Conservation (phyloP, 768 basidiomycete species). For the Dentipellis sp. region DNA sequence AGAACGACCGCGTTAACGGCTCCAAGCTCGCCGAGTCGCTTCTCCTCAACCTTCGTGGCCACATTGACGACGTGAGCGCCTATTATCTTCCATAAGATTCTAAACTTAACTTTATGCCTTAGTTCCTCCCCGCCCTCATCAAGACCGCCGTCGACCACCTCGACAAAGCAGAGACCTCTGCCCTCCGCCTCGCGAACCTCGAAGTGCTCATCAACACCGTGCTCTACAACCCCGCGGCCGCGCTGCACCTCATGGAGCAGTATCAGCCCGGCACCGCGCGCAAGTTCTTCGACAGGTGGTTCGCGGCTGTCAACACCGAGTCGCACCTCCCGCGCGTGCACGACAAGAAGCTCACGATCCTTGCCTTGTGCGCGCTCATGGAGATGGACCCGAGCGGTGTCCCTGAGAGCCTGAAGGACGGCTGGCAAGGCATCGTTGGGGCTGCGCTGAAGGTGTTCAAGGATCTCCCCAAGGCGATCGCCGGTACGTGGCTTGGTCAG, state of each 20-base stretch:
- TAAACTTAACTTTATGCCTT: background rate
- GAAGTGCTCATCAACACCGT: slow-evolving; percentile 78
- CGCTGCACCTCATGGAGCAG: slow-evolving; percentile 67
- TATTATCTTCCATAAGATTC: slow-evolving; percentile 1
- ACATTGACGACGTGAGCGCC: slow-evolving; percentile 58
- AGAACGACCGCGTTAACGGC: slow-evolving; percentile 75
- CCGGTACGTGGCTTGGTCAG: slow-evolving; percentile 33
- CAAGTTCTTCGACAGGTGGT: slow-evolving; percentile 82
- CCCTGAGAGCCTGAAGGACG: slow-evolving; percentile 52
- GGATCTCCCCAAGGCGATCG: slow-evolving; percentile 66
- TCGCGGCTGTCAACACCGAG: slow-evolving; percentile 53
- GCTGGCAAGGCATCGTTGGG: slow-evolving; percentile 69
- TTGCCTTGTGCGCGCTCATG: slow-evolving; percentile 68
- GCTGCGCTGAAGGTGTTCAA: slow-evolving; percentile 70
- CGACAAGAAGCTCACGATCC: slow-evolving; percentile 78
- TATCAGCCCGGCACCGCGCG: slow-evolving; percentile 51
- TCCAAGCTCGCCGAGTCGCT: slow-evolving; percentile 81
- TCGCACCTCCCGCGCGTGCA: slow-evolving; percentile 72
- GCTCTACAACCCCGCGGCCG: slow-evolving; percentile 73
- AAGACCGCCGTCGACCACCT: slow-evolving; percentile 48
- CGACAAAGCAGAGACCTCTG: slow-evolving; percentile 51
- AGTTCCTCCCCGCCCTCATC: slow-evolving; percentile 63
- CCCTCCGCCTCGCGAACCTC: slow-evolving; percentile 69
- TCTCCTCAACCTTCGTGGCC: slow-evolving; percentile 69
- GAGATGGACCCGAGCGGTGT: slow-evolving; percentile 53